Conservation (phyloP, 2,329 filamentous ascomycete genomes). For the Cyphellophora attinorum region DNA sequence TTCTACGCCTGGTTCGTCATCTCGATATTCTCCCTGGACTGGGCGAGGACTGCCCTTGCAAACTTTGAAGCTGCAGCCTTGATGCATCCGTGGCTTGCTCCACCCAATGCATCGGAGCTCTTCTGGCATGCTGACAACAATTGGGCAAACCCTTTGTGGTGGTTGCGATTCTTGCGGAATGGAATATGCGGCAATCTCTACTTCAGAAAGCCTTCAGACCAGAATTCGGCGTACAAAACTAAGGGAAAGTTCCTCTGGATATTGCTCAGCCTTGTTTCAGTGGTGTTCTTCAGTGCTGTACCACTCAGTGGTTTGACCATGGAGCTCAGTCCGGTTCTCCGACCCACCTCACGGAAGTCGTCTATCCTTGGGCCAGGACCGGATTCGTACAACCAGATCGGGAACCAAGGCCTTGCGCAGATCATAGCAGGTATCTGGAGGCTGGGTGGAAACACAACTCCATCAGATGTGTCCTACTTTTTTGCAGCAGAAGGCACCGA, state of each 20-base stretch:
- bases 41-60: background rate
- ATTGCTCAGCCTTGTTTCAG: background rate
- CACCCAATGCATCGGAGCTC: background rate
- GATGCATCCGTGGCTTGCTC: background rate
- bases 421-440: background rate
- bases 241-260: background rate
- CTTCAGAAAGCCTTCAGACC: too few relatives aligned
- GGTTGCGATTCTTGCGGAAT: background rate
- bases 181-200: background rate
- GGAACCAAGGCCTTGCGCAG: background rate
- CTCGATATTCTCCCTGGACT: background rate
- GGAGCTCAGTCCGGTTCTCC: background rate
- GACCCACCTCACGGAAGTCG: background rate
- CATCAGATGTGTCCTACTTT: background rate
- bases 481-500: background rate
- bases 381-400: background rate
- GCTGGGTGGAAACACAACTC: background rate
- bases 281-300: background rate
- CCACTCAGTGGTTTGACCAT: background rate
- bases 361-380: background rate
- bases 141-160: background rate
- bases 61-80: background rate
- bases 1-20: background rate
- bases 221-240: background rate
- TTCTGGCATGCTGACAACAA: background rate